These are phyloP conservation scores for Parasarocladium wereldwijsianum DNA, from an alignment of 2,329 filamentous ascomycete species.

Conservation along the genomic window DNA sequence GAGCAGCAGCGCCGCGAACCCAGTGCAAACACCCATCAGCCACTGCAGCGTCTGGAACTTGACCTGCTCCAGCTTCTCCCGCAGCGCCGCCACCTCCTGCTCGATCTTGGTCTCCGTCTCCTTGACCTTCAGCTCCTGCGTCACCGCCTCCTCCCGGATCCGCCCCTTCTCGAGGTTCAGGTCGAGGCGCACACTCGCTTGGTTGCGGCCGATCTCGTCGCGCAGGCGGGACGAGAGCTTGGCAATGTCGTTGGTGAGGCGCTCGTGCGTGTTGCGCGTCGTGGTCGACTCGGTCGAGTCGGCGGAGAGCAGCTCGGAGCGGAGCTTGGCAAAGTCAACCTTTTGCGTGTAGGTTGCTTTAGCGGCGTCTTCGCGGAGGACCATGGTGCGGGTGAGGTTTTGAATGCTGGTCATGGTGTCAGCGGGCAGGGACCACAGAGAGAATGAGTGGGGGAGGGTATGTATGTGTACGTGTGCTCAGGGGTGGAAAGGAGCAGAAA, in stretches of 20 bases:
- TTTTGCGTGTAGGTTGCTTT: slow-evolving; percentile 74
- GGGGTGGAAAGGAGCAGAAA: too few relatives aligned
- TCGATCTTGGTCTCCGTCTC: slow-evolving; percentile 98
- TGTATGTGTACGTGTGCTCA: too few relatives aligned
- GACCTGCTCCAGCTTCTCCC: slow-evolving; percentile 88
- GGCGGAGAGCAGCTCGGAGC: slow-evolving; percentile 81
- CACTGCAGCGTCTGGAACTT: slow-evolving; percentile 98
- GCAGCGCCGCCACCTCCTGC: slow-evolving; percentile 81
- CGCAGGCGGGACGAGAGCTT: slow-evolving; percentile 81
- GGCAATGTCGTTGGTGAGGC: slow-evolving; percentile 83
- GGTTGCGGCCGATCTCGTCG: slow-evolving; percentile 88
- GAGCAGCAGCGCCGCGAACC: slow-evolving; percentile 50
- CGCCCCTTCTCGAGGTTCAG: slow-evolving; percentile 93
- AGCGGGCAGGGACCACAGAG: too few relatives aligned
- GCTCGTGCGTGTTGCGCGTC: slow-evolving; percentile 80
- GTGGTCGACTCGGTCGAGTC: slow-evolving; percentile 84
- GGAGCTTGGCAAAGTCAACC: slow-evolving; percentile 94
- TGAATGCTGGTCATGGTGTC: slow-evolving; percentile 56
- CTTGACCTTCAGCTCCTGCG: slow-evolving; percentile 95
- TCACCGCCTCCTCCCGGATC: slow-evolving; percentile 89
- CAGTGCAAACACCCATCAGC: slow-evolving; percentile 75
- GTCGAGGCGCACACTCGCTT: slow-evolving; percentile 83
- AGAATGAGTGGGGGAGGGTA: too few relatives aligned
- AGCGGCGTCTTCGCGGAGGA: slow-evolving; percentile 82
- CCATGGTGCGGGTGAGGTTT: slow-evolving; percentile 95